Conservation (phyloP, 2,329 filamentous ascomycete species). For the Colletotrichum liaoningense region DNA sequence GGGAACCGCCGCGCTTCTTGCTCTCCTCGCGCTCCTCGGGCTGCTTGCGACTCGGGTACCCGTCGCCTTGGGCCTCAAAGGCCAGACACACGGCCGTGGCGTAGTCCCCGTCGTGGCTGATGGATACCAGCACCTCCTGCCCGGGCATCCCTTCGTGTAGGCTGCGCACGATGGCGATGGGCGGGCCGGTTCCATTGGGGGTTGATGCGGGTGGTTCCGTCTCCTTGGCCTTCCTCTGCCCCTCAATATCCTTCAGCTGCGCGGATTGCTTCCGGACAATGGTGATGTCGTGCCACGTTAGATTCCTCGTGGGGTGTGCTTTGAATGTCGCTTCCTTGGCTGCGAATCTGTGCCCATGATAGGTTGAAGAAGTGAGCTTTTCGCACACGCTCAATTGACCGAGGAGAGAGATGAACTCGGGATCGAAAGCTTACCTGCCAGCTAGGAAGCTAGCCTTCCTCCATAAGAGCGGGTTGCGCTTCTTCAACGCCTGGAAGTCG, state of each 20-base stretch:
- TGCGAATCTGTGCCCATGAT: constrained; percentile 63
- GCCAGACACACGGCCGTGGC: constrained; percentile 77
- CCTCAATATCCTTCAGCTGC: neutral
- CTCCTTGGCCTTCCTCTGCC: constrained; percentile 33
- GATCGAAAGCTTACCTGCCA: constrained; percentile 50
- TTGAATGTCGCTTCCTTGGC: constrained; percentile 83
- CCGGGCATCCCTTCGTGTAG: constrained; percentile 43
- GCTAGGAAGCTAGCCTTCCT: constrained; percentile 55
- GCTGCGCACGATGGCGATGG: constrained; percentile 55
- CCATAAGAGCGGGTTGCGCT: constrained; percentile 44
- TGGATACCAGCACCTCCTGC: constrained; percentile 77
- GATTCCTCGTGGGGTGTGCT: constrained; percentile 68
- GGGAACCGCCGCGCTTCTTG: too few relatives aligned
- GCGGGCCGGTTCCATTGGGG: constrained; percentile 51
- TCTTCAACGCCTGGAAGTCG: constrained; percentile 18
- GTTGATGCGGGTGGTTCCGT: neutral
- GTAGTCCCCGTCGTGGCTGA: constrained; percentile 89
- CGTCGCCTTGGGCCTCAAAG: constrained; percentile 27
- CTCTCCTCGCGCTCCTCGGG: too few relatives aligned
- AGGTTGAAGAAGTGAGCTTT: neutral
- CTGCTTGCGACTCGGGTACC: too few relatives aligned
- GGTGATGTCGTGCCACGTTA: constrained; percentile 72
- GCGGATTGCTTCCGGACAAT: constrained; percentile 46
- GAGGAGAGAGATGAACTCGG: neutral
- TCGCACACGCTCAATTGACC: neutral